Percentiles rank a stretch among this genome's conserved stretches.
Evolutionary conservation across 768 basidiomycete genomes (phyloP).

Genomic region (Cystobasidium onofrii): DNA sequence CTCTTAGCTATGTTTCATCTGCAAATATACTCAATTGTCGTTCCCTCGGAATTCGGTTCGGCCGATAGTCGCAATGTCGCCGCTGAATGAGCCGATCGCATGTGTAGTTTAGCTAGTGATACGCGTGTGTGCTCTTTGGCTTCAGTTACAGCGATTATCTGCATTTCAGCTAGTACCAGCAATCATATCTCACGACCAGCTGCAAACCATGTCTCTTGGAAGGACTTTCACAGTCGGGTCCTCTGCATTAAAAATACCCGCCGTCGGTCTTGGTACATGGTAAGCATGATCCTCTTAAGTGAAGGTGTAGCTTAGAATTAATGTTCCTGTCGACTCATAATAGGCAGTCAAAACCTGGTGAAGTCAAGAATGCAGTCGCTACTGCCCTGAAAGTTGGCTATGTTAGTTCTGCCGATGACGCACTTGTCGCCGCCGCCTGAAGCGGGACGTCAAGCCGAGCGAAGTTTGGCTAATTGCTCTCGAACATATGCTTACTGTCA

Average conservation of each 20-base stretch:
- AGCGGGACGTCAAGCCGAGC: too few species aligned
- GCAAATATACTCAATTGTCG: too few species aligned
- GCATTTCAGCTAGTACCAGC: too few species aligned
- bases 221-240: slow-evolving; percentile 14
- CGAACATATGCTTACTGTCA: neutral
- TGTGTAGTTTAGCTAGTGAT: too few species aligned
- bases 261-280: slow-evolving; percentile 26
- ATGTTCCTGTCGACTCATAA: neutral
- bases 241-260: slow-evolving; percentile 17
- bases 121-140: too few species aligned
- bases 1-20: too few species aligned
- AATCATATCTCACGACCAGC: too few species aligned
- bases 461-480: too few species aligned
- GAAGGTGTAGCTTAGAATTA: neutral
- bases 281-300: neutral
- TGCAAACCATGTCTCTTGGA: slow-evolving; percentile 14
- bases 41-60: too few species aligned
- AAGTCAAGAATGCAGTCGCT: slow-evolving; percentile 27
- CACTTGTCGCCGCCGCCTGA: neutral
- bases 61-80: too few species aligned
- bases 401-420: slow-evolving; percentile 7
- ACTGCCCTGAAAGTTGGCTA: slow-evolving; percentile 23
- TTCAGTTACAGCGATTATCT: too few species aligned
- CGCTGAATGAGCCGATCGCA: too few species aligned
- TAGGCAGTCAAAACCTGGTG: slow-evolving; percentile 27